Conservation (phyloP, 495 filamentous ascomycete species). For the Aspergillus sclerotiicarbonarius region DNA sequence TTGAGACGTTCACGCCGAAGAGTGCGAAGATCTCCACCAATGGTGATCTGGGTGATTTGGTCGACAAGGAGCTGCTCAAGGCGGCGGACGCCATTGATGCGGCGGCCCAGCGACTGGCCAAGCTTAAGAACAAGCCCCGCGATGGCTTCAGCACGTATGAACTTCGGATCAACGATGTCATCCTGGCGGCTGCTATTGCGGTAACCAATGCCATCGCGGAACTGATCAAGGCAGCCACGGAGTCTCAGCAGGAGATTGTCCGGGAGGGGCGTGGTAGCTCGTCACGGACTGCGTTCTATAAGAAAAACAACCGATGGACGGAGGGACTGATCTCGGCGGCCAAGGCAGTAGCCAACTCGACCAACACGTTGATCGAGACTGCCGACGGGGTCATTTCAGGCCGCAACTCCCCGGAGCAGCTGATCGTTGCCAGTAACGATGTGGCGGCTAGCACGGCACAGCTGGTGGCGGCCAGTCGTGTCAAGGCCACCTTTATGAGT, state of each 20-base stretch:
- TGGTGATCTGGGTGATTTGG: constrained; percentile 89
- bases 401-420: constrained; percentile 90
- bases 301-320: constrained; percentile 98
- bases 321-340: constrained; percentile 96
- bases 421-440: constrained; percentile 96
- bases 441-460: constrained; percentile 95
- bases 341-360: constrained; percentile 88
- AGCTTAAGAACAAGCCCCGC: constrained; percentile 88
- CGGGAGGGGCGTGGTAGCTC: constrained; percentile 85
- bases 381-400: constrained; percentile 92
- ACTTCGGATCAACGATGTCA: constrained; percentile 88
- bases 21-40: constrained; percentile 74
- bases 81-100: constrained; percentile 96
- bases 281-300: constrained; percentile 95
- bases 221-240: constrained; percentile 93
- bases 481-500: constrained; percentile 97
- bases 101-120: constrained; percentile 81
- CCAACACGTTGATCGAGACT: constrained; percentile 95
- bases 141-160: constrained; percentile 97
- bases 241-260: constrained; percentile 96
- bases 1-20: constrained; percentile 85
- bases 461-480: constrained; percentile 89
- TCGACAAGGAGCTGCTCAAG: constrained; percentile 86
- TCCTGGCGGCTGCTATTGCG: constrained; percentile 89
- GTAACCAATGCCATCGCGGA: constrained; percentile 96